phyloP scores from a whole-genome alignment of 495 filamentous ascomycete genomes.

The Aspergillus panamensis region DNA sequence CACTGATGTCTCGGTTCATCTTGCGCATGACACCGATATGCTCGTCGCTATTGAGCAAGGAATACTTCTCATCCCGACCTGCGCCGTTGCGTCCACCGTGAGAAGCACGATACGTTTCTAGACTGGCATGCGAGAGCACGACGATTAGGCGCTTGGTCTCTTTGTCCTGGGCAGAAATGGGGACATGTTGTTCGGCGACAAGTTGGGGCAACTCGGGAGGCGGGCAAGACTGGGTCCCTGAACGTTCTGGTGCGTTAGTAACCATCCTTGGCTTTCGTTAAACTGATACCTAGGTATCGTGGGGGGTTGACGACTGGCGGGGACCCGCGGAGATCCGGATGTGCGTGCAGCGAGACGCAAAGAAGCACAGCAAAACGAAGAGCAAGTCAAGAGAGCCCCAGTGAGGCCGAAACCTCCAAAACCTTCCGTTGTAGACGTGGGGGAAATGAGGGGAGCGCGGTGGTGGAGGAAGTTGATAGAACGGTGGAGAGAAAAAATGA shows the following conservation, averaged over 20 bases:
- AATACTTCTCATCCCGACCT: conserved; percentile 86
- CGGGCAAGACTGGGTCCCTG: conserved; percentile 89
- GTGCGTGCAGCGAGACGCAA: not conserved
- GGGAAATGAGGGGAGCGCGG: not conserved
- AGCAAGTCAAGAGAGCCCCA: too few relatives aligned
- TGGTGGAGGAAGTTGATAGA: not conserved
- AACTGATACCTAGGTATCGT: not conserved
- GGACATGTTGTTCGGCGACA: conserved; percentile 84
- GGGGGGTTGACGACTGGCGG: conserved; percentile 3
- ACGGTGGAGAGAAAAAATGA: conserved; percentile 1
- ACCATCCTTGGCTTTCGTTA: conserved; percentile 10
- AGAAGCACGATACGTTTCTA: conserved; percentile 92
- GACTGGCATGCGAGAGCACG: conserved; percentile 92
- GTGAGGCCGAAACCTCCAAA: not conserved
- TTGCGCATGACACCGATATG: conserved; percentile 99
- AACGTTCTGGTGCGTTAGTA: conserved; percentile 23
- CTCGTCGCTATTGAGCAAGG: conserved; percentile 95
- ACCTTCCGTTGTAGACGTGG: not conserved
- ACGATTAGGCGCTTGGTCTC: conserved; percentile 88
- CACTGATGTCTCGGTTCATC: conserved; percentile 98
- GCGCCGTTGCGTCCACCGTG: conserved; percentile 64
- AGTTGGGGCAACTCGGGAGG: conserved; percentile 86
- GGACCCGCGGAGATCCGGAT: not conserved
- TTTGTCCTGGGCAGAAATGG: conserved; percentile 82
- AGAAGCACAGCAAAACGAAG: not conserved